A percentile compares a stretch with the other conserved stretches of the same genome.
These are phyloP conservation scores for Nemania diffusa DNA, from an alignment of 2,329 filamentous ascomycete species.

Conservation along the genomic window DNA sequence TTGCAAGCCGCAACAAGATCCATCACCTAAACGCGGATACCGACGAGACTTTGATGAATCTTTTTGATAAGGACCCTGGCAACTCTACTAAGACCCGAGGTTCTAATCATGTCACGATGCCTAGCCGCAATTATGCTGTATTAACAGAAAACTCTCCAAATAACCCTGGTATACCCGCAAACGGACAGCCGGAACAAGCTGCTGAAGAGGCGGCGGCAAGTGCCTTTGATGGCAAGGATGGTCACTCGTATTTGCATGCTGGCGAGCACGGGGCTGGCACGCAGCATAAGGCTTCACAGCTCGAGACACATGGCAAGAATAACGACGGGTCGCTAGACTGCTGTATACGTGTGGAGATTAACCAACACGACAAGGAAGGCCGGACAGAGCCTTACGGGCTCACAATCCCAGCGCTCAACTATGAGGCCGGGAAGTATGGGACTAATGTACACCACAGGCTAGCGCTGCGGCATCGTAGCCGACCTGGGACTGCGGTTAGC, in stretches of 20 bases:
- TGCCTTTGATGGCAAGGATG: slow-evolving; percentile 65
- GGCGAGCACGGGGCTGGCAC: slow-evolving; percentile 86
- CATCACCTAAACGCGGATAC: slow-evolving; percentile 77
- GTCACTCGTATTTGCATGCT: slow-evolving; percentile 75
- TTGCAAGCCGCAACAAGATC: slow-evolving; percentile 89
- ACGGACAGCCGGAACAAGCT: slow-evolving; percentile 31
- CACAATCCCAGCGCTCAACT: slow-evolving; percentile 77
- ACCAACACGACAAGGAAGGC: slow-evolving; percentile 83
- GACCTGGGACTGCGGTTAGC: slow-evolving; percentile 43
- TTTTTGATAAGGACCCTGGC: slow-evolving; percentile 92
- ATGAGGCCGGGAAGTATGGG: slow-evolving; percentile 46
- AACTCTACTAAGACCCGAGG: slow-evolving; percentile 75
- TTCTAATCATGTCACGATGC: slow-evolving; percentile 87
- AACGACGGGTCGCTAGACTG: slow-evolving; percentile 78
- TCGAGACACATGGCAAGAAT: slow-evolving; percentile 62
- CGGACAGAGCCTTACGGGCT: slow-evolving; percentile 85
- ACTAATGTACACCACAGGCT: slow-evolving; percentile 41
- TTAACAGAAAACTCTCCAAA: slow-evolving; percentile 86
- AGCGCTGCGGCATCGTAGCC: slow-evolving; percentile 43
- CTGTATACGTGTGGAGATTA: slow-evolving; percentile 85
- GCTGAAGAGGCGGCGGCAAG: slow-evolving; percentile 27
- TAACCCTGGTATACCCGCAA: slow-evolving; percentile 49
- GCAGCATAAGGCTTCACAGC: slow-evolving; percentile 75
- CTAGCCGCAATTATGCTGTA: slow-evolving; percentile 92
- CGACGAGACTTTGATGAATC: slow-evolving; percentile 91